Evolutionary conservation across 169 alveolate species (phyloP).

Genomic region (Ichthyophthirius multifiliis): DNA sequence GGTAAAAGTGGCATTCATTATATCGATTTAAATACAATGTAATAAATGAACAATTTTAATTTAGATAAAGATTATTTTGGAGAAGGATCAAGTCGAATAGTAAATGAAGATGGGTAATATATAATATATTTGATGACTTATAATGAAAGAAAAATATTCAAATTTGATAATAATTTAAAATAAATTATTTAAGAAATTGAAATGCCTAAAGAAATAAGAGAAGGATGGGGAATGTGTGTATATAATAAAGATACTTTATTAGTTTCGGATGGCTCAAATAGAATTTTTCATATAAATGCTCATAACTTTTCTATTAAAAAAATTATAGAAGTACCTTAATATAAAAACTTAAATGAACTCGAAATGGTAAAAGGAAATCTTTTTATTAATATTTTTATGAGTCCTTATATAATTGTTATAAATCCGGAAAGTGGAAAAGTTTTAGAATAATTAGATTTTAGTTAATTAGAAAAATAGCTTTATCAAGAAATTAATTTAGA

Average conservation of each 20-base stretch:
- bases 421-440: background rate
- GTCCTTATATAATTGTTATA: background rate
- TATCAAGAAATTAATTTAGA: background rate
- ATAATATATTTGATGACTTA: background rate
- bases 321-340: background rate
- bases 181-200: background rate
- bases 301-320: background rate
- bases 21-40: background rate
- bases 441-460: background rate
- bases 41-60: background rate
- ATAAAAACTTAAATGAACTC: background rate
- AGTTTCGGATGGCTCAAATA: background rate
- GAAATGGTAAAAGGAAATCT: background rate
- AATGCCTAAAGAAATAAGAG: background rate
- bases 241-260: background rate
- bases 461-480: background rate
- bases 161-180: background rate
- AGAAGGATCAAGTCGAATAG: background rate
- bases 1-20: background rate
- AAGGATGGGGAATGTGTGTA: conserved; percentile 13
- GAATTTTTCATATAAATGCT: background rate
- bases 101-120: background rate
- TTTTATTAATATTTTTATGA: background rate
- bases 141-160: background rate
- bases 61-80: background rate